Evolutionary conservation across 106 monocot genomes (phyloP), one percentile per base, ranked within the genome.

Genomic region (Cymbidium sinense): DNA sequence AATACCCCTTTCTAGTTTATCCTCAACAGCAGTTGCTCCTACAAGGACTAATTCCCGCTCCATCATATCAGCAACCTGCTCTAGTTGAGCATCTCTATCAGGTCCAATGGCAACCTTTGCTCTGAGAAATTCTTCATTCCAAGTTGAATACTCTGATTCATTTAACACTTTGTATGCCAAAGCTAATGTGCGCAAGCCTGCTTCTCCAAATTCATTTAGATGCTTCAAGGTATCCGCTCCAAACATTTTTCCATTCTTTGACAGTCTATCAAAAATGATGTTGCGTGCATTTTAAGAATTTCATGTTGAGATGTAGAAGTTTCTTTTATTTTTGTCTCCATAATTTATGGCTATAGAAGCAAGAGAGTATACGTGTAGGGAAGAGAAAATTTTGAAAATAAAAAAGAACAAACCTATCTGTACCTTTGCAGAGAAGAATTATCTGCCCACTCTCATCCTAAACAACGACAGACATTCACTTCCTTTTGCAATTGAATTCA

Each of bases 401-500:
- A 5, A 73, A 5, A 71, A 39, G 9, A 75, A 43, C 82, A 79
- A 75, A 91, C 91, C 91, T 91, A n/a, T n/a, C 91, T 51, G 91
- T 88, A 50, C 91, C 91, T 86, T 91, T n/a, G 79, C 88, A 91
- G 41, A 92, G 55, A 54, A 89, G 89, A 85, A 89, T 64, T 76
- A 92, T 81, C 50, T 92, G 83, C 64, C 87, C 92, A n/a, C n/a
- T n/a, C n/a, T 87, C 89, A 70, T 89, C 89, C n/a, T 67, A 76
- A 30, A 89, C 87, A 79, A 92, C 83, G n/a, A 92, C 89, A 7
- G 92, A 89, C 91, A 92, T 92, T 76, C 89, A 78, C 78, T 92
- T 92, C 65, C 92, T 86, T 78, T 83, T 89, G 87, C 89, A 89
- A 83, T 67, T 89, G 74, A 92, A 92, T 76, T 87, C 92, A 74